These are phyloP conservation scores for Erysimum cheiranthoides DNA, from an alignment of 345 rosid species.

Conservation along the genomic window DNA sequence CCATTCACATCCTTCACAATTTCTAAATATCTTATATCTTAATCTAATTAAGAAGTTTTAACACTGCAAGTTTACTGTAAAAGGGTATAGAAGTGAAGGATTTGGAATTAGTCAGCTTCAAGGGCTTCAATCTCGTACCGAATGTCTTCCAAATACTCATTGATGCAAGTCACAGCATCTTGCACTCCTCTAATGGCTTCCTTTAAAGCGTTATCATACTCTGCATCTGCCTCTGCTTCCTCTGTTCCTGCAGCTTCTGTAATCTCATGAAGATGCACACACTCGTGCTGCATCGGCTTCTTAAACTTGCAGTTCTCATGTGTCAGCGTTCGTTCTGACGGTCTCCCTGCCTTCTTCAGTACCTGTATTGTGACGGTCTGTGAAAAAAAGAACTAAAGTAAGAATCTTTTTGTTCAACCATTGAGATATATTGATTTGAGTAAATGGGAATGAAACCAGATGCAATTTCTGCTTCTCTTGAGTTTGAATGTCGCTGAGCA, in stretches of 20 bases:
- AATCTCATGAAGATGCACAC: conserved; percentile 85
- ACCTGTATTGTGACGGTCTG: conserved; percentile 86
- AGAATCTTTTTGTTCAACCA: neutral
- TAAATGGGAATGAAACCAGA: conserved; percentile 53
- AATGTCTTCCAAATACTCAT: conserved; percentile 81
- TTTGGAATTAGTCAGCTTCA: conserved; percentile 48
- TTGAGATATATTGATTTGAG: neutral
- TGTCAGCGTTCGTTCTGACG: conserved; percentile 74
- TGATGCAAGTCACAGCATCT: conserved; percentile 80
- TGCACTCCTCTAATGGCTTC: conserved; percentile 93
- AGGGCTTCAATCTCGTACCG: conserved; percentile 80
- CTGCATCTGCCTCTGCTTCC: conserved; percentile 90
- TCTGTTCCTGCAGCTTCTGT: conserved; percentile 87
- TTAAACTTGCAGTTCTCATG: conserved; percentile 76
- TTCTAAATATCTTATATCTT: conserved; percentile 11
- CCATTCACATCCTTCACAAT: conserved; percentile 17
- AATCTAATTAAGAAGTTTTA: conserved; percentile 22
- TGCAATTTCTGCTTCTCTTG: conserved; percentile 88
- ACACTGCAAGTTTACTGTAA: neutral
- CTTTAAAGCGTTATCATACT: conserved; percentile 77
- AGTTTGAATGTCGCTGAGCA: conserved; percentile 76
- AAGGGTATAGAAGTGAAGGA: neutral
- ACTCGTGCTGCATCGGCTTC: conserved; percentile 75
- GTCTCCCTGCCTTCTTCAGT: conserved; percentile 84
- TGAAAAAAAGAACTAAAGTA: neutral